A percentile compares a stretch with the other conserved stretches of the same genome.
Conservation (phyloP, 306 rosid species). For the Citrullus colocynthis region DNA sequence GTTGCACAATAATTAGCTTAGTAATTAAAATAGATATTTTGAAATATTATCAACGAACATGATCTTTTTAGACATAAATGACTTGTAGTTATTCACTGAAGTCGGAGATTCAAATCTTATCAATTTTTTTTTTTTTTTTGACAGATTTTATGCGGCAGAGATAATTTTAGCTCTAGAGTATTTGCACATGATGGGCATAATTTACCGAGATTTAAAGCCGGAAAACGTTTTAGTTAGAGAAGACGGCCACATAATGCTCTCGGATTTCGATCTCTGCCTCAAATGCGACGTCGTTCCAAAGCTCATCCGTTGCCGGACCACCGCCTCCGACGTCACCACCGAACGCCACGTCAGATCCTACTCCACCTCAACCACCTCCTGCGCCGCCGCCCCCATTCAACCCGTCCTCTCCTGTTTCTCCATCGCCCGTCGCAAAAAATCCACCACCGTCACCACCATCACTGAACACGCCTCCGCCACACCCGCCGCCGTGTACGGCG, state of each 20-base stretch:
- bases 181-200: constrained; percentile 97
- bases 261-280: constrained; percentile 88
- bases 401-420: constrained; percentile 80
- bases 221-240: constrained; percentile 88
- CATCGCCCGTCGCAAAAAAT: constrained; percentile 36
- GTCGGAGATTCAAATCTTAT: too few relatives aligned
- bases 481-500: too few relatives aligned
- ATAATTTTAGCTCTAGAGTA: constrained; percentile 72
- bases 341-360: background rate
- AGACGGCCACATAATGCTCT: constrained; percentile 91
- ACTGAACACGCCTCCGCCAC: constrained; percentile 32
- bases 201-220: constrained; percentile 91
- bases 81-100: too few relatives aligned
- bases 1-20: too few relatives aligned
- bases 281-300: constrained; percentile 88
- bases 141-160: constrained; percentile 90
- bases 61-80: too few relatives aligned
- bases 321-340: constrained; percentile 12
- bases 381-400: constrained; percentile 59
- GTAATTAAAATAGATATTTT: too few relatives aligned
- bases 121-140: background rate
- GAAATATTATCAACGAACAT: too few relatives aligned
- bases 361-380: constrained; percentile 30
- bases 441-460: constrained; percentile 40
- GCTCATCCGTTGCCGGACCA: constrained; percentile 29